A percentile compares a stretch with the other conserved stretches of the same genome.
phyloP scores from a whole-genome alignment of 164 flowering plant species.

The Magnolia sinica region DNA sequence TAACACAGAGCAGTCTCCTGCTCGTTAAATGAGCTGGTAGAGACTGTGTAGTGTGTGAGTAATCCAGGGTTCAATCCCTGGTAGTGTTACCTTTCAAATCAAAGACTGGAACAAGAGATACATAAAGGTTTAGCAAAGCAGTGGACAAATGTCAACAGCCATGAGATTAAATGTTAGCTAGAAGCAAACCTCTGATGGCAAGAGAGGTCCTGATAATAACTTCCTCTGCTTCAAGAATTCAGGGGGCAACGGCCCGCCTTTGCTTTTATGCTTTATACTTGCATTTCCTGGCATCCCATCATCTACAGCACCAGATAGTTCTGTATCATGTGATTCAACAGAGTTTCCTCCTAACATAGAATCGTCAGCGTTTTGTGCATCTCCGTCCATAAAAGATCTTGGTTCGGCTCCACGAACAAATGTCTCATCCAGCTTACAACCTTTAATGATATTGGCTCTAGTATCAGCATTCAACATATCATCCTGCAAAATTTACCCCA shows the following conservation, averaged over 20 bases:
- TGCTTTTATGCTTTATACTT: slow-evolving; percentile 12
- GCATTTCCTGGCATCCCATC: slow-evolving; percentile 16
- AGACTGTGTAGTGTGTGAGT: too few species aligned
- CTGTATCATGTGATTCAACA: slow-evolving; percentile 21
- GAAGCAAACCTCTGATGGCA: slow-evolving; percentile 66
- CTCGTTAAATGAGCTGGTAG: neutral
- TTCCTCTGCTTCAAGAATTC: slow-evolving; percentile 37
- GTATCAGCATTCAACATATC: slow-evolving; percentile 13
- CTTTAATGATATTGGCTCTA: slow-evolving; percentile 45
- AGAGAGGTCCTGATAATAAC: slow-evolving; percentile 35
- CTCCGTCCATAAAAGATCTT: slow-evolving; percentile 22
- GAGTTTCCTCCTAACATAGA: slow-evolving; percentile 11
- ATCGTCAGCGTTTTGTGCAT: slow-evolving; percentile 25
- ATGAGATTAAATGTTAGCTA: neutral
- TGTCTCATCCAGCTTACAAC: slow-evolving; percentile 19
- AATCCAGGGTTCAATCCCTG: too few species aligned
- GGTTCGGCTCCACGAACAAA: slow-evolving; percentile 21
- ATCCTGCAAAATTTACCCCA: slow-evolving; percentile 23
- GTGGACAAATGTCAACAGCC: neutral
- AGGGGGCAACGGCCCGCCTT: slow-evolving; percentile 7
- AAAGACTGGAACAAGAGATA: neutral
- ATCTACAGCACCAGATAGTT: slow-evolving; percentile 18
- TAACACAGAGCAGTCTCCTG: neutral
- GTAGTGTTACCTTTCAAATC: too few species aligned
- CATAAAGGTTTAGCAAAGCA: neutral